phyloP scores from a whole-genome alignment of 805 yeast species.

The Candida maltosa region DNA sequence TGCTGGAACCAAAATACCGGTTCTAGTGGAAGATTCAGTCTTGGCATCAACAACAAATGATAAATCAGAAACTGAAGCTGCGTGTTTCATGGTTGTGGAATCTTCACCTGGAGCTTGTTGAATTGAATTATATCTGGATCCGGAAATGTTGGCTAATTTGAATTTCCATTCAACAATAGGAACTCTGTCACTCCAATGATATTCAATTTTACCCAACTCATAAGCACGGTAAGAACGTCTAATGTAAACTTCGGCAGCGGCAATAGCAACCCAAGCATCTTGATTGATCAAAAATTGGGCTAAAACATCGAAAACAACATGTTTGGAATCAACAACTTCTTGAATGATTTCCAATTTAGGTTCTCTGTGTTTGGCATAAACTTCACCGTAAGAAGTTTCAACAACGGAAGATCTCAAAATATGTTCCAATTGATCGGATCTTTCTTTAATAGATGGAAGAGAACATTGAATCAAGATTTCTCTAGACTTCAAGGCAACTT shows the following conservation, averaged over 20 bases:
- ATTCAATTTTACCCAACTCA: slow-evolving; percentile 72
- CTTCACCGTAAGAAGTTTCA: slow-evolving; percentile 84
- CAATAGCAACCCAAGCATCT: slow-evolving; percentile 87
- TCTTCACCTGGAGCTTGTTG: slow-evolving; percentile 37
- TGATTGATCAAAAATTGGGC: slow-evolving; percentile 81
- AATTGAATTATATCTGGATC: slow-evolving; percentile 75
- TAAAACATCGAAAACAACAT: slow-evolving; percentile 93
- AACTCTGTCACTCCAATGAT: slow-evolving; percentile 49
- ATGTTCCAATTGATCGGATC: slow-evolving; percentile 96
- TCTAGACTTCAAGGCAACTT: slow-evolving; percentile 92
- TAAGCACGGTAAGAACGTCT: slow-evolving; percentile 97
- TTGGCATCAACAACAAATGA: slow-evolving; percentile 73
- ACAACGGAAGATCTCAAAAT: slow-evolving; percentile 89
- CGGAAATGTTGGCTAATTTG: slow-evolving; percentile 58
- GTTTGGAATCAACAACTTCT: slow-evolving; percentile 94
- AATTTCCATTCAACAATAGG: slow-evolving; percentile 88
- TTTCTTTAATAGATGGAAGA: slow-evolving; percentile 90
- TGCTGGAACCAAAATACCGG: slow-evolving; percentile 81
- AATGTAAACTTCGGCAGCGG: slow-evolving; percentile 95
- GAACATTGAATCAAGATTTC: slow-evolving; percentile 96
- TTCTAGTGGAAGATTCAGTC: slow-evolving; percentile 70
- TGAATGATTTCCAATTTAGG: slow-evolving; percentile 79
- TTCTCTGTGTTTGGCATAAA: slow-evolving; percentile 66
- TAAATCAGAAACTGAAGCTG: slow-evolving; percentile 89
- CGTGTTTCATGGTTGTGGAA: slow-evolving; percentile 59